Base-by-base conservation (phyloP, 371 early-diverging fungal genomes). In the Apophysomyces sp. region DNA sequence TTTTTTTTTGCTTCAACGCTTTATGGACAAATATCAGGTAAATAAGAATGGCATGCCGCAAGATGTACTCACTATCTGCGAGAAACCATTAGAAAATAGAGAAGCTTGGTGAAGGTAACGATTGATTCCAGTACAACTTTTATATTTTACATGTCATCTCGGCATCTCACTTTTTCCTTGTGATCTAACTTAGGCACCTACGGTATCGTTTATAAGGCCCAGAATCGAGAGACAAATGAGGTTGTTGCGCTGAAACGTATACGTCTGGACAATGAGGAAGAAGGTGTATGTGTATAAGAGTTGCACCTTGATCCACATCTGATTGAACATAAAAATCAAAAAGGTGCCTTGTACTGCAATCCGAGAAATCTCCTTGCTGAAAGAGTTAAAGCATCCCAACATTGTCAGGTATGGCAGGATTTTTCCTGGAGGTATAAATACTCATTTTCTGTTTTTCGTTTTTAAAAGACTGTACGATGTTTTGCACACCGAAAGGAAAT, bases 171-270 rank as follows among this genome's bases (percentile, higher is more conserved):
- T 26, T n/a, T 52, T 49, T 15, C 30, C 29, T 53, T 31, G 49
- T 41, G 13, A 49, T 16, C n/a, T n/a, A 16, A n/a, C 30, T 31
- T 71, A 90, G 92, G 96, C 65, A 94, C 96, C 3, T 96, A 96
- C 63, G 99, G 99, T 56, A 92, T 97, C 54, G 99, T 98, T 0
- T 98, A 97, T 81, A 98, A 98, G 75, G 98, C 98, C 15, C 94
- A 92, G 71, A 94, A 97, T 75, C 82, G 92, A 63, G 92, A 90
- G 39, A 94, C 96, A 9, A 90, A 90, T 65, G 93, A 92, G 72
- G 91, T 99, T 4, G 98, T 99, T 7, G 99, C 99, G 0, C 78
- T 99, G 56, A 99, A 99, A 80, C 92, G 98, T 57, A 94, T 99
- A 57, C 89, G 98, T 21, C 84, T 98, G 62, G 98, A 98, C 62